phyloP scores from a whole-genome alignment of 179 eudicot genomes.

The Spinacia oleracea region DNA sequence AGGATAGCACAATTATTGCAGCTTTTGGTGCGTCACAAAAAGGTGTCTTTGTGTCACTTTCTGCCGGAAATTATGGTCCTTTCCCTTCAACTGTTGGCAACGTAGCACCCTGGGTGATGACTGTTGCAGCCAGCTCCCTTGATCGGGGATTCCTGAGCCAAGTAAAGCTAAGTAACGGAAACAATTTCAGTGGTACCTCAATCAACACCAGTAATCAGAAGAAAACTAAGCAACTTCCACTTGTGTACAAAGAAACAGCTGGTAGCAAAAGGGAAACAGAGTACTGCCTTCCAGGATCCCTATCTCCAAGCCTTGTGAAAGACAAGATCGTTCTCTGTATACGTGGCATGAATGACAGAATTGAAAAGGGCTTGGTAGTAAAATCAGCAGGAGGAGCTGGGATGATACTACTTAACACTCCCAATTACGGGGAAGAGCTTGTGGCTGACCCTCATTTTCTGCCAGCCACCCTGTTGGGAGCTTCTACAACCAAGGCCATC shows the following conservation, averaged over 20 bases:
- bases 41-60: constrained; percentile 54
- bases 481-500: constrained; percentile 38
- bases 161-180: constrained; percentile 50
- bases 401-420: constrained; percentile 53
- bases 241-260: constrained; percentile 48
- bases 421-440: constrained; percentile 55
- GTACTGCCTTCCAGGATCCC: constrained; percentile 43
- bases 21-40: constrained; percentile 53
- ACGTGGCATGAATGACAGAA: constrained; percentile 46
- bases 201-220: constrained; percentile 41
- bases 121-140: constrained; percentile 60
- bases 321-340: constrained; percentile 62
- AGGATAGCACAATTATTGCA: constrained; percentile 48
- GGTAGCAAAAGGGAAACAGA: constrained; percentile 37
- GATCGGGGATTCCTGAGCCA: constrained; percentile 48
- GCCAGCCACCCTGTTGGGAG: constrained; percentile 56
- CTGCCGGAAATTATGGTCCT: constrained; percentile 73
- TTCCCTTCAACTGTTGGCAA: constrained; percentile 47
- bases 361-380: constrained; percentile 48
- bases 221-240: constrained; percentile 33
- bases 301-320: constrained; percentile 36
- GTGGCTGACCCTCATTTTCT: constrained; percentile 57
- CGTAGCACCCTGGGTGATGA: constrained; percentile 64
- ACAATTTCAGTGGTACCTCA: constrained; percentile 44
- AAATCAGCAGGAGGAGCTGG: constrained; percentile 63